phyloP scores from a whole-genome alignment of 805 yeast species.

The Wickerhamiella azyma region DNA sequence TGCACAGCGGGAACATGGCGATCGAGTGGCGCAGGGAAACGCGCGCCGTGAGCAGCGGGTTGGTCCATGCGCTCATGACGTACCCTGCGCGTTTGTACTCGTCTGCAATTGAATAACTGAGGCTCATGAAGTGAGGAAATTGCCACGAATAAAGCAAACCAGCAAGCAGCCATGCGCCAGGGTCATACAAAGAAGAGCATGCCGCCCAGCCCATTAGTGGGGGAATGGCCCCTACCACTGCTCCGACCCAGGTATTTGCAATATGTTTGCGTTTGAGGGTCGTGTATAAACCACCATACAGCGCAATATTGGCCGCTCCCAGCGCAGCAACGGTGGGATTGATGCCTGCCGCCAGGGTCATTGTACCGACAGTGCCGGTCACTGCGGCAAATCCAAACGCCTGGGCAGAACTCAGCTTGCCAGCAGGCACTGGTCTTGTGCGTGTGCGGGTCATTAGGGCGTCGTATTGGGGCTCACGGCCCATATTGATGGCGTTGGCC shows the following conservation, averaged over 20 bases:
- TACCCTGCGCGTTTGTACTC: conserved; percentile 91
- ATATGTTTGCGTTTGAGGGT: conserved; percentile 76
- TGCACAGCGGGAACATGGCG: conserved; percentile 88
- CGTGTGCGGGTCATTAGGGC: conserved; percentile 76
- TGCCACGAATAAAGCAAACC: conserved; percentile 92
- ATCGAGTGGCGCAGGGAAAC: conserved; percentile 83
- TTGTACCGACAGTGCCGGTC: conserved; percentile 58
- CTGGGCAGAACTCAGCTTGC: conserved; percentile 56
- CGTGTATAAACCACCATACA: conserved; percentile 86
- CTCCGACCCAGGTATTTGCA: conserved; percentile 95
- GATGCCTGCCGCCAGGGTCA: conserved; percentile 62
- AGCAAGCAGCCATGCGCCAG: conserved; percentile 93
- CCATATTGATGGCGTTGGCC: conserved; percentile 96
- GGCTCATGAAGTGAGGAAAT: conserved; percentile 91
- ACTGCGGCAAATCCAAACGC: conserved; percentile 70
- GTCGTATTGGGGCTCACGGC: conserved; percentile 85
- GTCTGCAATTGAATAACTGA: conserved; percentile 73
- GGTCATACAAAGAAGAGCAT: conserved; percentile 48
- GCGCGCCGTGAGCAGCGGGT: conserved; percentile 83
- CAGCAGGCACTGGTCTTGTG: conserved; percentile 80
- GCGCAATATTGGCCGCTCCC: conserved; percentile 66
- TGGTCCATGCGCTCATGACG: conserved; percentile 91
- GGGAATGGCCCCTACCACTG: conserved; percentile 96
- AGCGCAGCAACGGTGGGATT: conserved; percentile 70
- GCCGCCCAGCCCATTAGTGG: conserved; percentile 99